Percentiles rank a stretch among this genome's conserved stretches.
Evolutionary conservation across 345 rosid species (phyloP).

Genomic region (Syzygium oleosum): DNA sequence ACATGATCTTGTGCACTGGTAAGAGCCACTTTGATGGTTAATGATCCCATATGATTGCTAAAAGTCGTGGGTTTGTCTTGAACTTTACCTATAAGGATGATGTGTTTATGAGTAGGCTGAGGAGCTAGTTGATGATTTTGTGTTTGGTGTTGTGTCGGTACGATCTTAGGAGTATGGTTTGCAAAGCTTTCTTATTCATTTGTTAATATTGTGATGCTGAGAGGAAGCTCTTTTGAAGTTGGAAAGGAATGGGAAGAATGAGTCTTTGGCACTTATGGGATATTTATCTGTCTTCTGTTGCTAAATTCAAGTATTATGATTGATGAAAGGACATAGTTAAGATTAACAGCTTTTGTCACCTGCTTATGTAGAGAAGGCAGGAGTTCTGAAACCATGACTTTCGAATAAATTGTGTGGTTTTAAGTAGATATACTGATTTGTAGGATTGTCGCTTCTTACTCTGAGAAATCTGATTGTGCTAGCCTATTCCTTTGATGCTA

Average conservation of each 20-base stretch:
- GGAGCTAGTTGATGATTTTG: background rate
- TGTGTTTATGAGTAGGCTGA: background rate
- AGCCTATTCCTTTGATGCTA: background rate
- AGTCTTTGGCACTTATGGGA: background rate
- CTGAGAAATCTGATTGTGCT: background rate
- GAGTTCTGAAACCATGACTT: background rate
- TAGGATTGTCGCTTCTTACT: background rate
- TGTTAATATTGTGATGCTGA: background rate
- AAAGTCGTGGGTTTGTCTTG: background rate
- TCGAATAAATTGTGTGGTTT: background rate
- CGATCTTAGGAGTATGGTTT: background rate
- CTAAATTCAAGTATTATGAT: background rate
- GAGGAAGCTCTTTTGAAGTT: background rate
- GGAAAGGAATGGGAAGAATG: background rate
- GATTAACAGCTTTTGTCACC: background rate
- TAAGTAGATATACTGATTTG: background rate
- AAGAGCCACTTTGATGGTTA: background rate
- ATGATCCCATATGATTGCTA: background rate
- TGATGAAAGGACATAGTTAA: background rate
- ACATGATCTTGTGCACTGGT: background rate
- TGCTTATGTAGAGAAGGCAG: background rate
- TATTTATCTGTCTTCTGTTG: background rate
- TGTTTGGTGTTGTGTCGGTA: background rate
- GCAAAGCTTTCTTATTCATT: background rate
- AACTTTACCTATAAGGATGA: background rate